Conservation (phyloP, 768 basidiomycete genomes). For the Lactarius psammicola region DNA sequence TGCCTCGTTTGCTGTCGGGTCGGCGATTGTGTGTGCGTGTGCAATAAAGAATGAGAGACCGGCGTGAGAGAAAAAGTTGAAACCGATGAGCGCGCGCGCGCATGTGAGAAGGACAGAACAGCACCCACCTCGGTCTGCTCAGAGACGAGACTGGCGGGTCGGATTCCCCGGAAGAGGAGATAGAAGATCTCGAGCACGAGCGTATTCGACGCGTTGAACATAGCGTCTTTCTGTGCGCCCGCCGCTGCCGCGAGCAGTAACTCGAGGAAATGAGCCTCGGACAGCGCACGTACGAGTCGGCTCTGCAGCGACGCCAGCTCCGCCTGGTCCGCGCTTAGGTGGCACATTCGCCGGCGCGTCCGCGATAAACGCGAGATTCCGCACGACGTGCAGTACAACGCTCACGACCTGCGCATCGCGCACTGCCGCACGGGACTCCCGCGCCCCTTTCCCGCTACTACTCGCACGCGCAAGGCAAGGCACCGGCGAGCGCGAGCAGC, state of each 20-base stretch:
- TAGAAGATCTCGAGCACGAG: slow-evolving; percentile 92
- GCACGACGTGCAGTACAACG: slow-evolving; percentile 81
- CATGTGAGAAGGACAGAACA: neutral
- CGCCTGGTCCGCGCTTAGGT: slow-evolving; percentile 72
- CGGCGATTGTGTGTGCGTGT: neutral
- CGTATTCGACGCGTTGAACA: slow-evolving; percentile 85
- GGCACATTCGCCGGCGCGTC: slow-evolving; percentile 73
- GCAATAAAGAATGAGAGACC: no score
- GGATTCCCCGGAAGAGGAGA: slow-evolving; percentile 79
- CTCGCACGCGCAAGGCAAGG: slow-evolving; percentile 68
- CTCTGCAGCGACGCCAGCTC: slow-evolving; percentile 79
- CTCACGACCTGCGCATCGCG: slow-evolving; percentile 86
- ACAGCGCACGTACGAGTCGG: slow-evolving; percentile 66
- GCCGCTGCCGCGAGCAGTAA: slow-evolving; percentile 84
- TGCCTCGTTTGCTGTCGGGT: slow-evolving; percentile 58
- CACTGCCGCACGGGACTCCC: slow-evolving; percentile 44
- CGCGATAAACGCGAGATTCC: slow-evolving; percentile 93
- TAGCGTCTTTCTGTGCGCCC: slow-evolving; percentile 69
- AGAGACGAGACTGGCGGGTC: slow-evolving; percentile 53
- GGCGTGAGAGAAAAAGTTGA: neutral
- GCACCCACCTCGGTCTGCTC: slow-evolving; percentile 64
- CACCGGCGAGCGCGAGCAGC: slow-evolving; percentile 68
- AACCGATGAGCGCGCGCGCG: neutral
- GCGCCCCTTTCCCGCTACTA: no score
- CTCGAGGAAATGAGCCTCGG: slow-evolving; percentile 69